phyloP scores from a whole-genome alignment of 2,329 filamentous ascomycete species.

The Pseudonectria foliicola region DNA sequence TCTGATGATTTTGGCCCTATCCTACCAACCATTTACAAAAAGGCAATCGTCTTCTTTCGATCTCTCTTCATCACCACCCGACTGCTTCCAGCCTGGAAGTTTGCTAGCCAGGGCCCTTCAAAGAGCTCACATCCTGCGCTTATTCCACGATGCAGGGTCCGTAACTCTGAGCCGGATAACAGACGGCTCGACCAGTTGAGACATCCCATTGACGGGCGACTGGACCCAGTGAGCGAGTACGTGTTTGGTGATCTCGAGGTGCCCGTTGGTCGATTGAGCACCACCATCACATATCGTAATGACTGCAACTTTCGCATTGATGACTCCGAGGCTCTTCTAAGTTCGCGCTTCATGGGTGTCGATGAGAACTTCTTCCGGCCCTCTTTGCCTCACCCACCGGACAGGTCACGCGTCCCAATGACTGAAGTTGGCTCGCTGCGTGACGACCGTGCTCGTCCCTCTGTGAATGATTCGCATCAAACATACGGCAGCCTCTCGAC shows the following conservation, averaged over 20 bases:
- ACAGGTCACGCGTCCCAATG: constrained; percentile 28
- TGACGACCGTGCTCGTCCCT: constrained; percentile 43
- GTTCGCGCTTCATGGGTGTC: constrained; percentile 86
- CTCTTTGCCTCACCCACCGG: constrained; percentile 55
- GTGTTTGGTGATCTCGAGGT: constrained; percentile 79
- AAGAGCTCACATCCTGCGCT: constrained; percentile 64
- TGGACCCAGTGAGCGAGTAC: constrained; percentile 58
- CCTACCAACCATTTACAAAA: constrained; percentile 91
- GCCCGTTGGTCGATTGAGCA: constrained; percentile 75
- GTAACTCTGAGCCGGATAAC: constrained; percentile 50
- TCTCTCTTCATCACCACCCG: constrained; percentile 78
- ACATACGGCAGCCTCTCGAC: constrained; percentile 87
- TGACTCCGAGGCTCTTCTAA: constrained; percentile 82
- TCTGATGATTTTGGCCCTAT: constrained; percentile 53
- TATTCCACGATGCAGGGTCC: constrained; percentile 73
- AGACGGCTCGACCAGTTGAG: constrained; percentile 58
- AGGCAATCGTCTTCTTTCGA: constrained; percentile 89
- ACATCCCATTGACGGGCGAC: constrained; percentile 30
- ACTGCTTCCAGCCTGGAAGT: constrained; percentile 80
- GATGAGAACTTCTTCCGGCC: constrained; percentile 84
- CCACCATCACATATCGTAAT: constrained; percentile 75
- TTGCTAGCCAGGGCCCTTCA: constrained; percentile 63
- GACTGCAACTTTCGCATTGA: constrained; percentile 89
- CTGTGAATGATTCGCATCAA: constrained; percentile 58
- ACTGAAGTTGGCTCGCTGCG: constrained; percentile 70